Conservation (phyloP, 2,329 filamentous ascomycete species). For the Aspergillus aculeatus region DNA sequence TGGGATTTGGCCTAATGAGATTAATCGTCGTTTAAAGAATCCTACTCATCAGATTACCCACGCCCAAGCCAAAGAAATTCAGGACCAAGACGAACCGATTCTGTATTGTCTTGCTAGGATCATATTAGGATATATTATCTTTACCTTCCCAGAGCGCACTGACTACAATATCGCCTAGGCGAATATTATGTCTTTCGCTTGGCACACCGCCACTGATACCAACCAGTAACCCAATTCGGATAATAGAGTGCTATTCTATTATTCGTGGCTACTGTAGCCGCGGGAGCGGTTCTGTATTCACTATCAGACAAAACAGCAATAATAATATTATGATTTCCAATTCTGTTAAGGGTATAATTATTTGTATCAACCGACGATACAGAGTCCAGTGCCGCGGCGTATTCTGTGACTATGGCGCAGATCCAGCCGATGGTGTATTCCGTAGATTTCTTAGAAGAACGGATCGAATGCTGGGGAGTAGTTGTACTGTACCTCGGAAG, state of each 20-base stretch:
- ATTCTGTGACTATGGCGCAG: not conserved
- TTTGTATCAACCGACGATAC: not conserved
- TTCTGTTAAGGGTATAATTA: not conserved
- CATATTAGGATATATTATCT: too few species aligned
- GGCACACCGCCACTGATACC: not conserved
- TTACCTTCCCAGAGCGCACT: not conserved
- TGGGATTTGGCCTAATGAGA: too few species aligned
- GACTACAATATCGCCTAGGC: not conserved
- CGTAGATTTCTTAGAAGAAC: too few species aligned
- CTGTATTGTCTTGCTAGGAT: too few species aligned
- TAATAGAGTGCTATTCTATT: not conserved
- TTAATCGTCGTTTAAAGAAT: too few species aligned
- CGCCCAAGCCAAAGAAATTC: too few species aligned
- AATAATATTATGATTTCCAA: not conserved
- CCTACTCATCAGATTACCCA: too few species aligned
- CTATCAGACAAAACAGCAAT: not conserved
- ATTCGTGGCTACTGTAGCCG: not conserved
- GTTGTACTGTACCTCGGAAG: not conserved
- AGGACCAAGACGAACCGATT: too few species aligned
- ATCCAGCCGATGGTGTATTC: not conserved
- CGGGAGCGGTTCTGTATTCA: not conserved
- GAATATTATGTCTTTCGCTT: not conserved
- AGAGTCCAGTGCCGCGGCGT: not conserved
- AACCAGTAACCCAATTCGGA: not conserved
- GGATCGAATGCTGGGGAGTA: too few species aligned